phyloP scores from a whole-genome alignment of 2,329 filamentous ascomycete genomes.

The Aspergillus felis region DNA sequence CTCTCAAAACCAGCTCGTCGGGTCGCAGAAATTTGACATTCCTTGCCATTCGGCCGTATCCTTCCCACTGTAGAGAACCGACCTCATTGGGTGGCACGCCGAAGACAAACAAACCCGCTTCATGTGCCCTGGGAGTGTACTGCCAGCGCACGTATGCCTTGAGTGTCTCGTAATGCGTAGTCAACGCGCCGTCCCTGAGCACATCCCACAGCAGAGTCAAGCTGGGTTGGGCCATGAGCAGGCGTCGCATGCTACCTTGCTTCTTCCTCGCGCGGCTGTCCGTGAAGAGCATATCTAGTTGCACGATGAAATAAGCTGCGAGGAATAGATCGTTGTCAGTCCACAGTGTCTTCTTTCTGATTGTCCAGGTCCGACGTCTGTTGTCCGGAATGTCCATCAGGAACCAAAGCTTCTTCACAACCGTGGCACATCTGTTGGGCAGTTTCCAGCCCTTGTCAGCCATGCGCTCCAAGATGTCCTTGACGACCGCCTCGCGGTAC shows the following conservation, averaged over 20 bases:
- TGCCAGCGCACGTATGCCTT: constrained; percentile 57
- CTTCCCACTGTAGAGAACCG: constrained; percentile 44
- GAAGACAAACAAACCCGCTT: constrained; percentile 37
- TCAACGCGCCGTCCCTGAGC: constrained; percentile 55
- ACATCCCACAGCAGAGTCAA: constrained; percentile 57
- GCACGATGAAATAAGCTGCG: constrained; percentile 63
- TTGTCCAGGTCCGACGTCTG: constrained; percentile 49
- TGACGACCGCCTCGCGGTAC: constrained; percentile 53
- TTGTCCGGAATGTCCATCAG: constrained; percentile 64
- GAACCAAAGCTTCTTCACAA: constrained; percentile 67
- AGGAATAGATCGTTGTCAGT: constrained; percentile 58
- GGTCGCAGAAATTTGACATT: constrained; percentile 48
- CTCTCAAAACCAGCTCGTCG: constrained; percentile 57
- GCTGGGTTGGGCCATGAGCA: constrained; percentile 58
- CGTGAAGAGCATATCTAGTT: constrained; percentile 67
- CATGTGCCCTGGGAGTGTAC: constrained; percentile 33
- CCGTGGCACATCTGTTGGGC: constrained; percentile 45
- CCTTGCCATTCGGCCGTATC: constrained; percentile 33
- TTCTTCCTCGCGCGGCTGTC: constrained; percentile 57
- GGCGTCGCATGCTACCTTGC: constrained; percentile 48
- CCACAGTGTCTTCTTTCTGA: constrained; percentile 55
- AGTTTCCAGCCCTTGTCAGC: constrained; percentile 56
- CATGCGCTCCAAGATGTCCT: constrained; percentile 62
- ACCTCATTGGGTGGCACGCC: constrained; percentile 53
- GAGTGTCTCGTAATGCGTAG: constrained; percentile 50